Evolutionary conservation across 257 asterid genomes (phyloP), one percentile per base, ranked within the genome.

Genomic region (Mitragyna speciosa): DNA sequence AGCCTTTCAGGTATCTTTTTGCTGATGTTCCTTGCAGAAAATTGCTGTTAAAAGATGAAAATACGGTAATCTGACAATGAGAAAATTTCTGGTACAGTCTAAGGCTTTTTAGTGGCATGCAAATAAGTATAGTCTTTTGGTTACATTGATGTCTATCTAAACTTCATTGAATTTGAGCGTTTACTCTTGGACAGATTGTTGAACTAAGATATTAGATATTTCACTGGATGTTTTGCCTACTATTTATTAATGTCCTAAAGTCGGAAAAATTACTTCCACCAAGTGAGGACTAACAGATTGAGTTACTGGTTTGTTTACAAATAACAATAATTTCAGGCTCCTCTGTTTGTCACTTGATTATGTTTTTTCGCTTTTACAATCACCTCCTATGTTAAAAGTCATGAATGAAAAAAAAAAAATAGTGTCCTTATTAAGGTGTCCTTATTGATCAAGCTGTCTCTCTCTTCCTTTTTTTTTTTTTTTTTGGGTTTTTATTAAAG

Each of bases 1-100:
- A 90, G 84, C 97, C 96, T 79, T 89, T 94, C 83, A 91, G 94
- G 98, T 94, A 68, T 72, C 65, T 64, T 17, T 73, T 36, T 8
- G 58, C 49, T 26, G 45, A 39, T 33, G 43, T 66, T 61, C 16
- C 63, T 76, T 7, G n/a, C 22, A 6, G 26, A 74, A 70, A 67
- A 33, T 51, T 79, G 66, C 47, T 4, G 10, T 56, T 54, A 28
- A 28, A 63, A 48, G 16, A 39, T 14, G 39, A 82, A 19, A 59
- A 47, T 69, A 17, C 56, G 28, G 28, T 11, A 67, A 77, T 22
- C 54, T 31, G 19, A 39, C 49, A 65, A 36, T 66, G 20, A 19
- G 33, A 70, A 49, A 51, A 17, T 20, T 1, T 56, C 5, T 75
- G 43, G 10, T 69, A 36, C n/a, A 7, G 11, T 7, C 16, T 72